phyloP scores from a whole-genome alignment of 352 stramenopile species.

The Phytophthora pseudosyringae region DNA sequence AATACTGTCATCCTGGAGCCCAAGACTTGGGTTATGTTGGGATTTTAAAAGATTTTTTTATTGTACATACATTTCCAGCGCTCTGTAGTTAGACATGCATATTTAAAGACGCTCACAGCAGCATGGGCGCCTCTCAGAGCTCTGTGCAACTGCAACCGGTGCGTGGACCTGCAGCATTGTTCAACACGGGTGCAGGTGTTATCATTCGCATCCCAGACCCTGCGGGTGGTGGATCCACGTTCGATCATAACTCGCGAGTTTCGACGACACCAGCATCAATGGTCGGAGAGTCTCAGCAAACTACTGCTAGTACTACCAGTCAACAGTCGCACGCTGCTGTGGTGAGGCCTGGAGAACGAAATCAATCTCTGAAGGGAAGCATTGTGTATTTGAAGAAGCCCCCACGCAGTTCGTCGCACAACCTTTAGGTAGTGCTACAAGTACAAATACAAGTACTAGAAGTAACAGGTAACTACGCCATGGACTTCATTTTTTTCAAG shows the following conservation, averaged over 20 bases:
- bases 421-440: slow-evolving; percentile 5
- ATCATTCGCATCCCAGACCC: slow-evolving; percentile 52
- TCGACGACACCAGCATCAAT: slow-evolving; percentile 9
- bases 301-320: background rate
- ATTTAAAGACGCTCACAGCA: slow-evolving; percentile 15
- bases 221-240: slow-evolving; percentile 34
- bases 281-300: background rate
- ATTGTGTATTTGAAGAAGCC: slow-evolving; percentile 71
- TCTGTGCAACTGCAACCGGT: slow-evolving; percentile 31
- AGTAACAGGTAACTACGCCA: slow-evolving; percentile 8
- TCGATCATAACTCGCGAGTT: slow-evolving; percentile 55
- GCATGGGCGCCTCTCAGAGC: slow-evolving; percentile 48
- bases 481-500: slow-evolving; percentile 17
- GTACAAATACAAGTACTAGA: too few relatives aligned
- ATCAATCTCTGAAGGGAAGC: slow-evolving; percentile 55
- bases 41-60: too few relatives aligned
- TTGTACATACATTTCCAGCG: background rate
- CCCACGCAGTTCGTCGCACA: slow-evolving; percentile 12
- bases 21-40: too few relatives aligned
- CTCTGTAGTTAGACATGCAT: slow-evolving; percentile 13
- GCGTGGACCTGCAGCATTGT: slow-evolving; percentile 43
- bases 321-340: slow-evolving; percentile 37
- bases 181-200: slow-evolving; percentile 54
- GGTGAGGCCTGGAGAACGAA: slow-evolving; percentile 48
- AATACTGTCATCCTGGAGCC: background rate